Conservation (phyloP, 2,329 filamentous ascomycete genomes). For the Trichophyton benhamiae region DNA sequence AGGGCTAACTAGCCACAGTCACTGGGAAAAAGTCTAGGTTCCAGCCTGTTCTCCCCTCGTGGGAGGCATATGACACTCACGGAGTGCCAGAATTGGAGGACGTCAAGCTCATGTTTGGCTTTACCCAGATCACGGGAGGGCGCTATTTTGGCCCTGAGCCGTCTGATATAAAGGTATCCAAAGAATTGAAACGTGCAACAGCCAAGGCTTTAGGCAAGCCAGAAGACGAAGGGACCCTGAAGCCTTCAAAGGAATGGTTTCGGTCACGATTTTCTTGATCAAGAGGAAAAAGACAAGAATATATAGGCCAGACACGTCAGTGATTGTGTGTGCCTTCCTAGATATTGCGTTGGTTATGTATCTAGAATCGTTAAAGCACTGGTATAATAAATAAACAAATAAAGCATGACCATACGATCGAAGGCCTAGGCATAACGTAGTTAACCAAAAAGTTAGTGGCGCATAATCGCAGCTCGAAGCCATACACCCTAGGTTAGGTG, state of each 20-base stretch:
- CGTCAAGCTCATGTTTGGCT: conserved; percentile 28
- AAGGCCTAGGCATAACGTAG: no score
- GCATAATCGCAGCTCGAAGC: no score
- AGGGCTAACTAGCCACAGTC: conserved; percentile 1
- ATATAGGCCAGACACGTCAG: no score
- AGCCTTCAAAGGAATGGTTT: not conserved
- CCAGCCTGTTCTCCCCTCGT: conserved; percentile 20
- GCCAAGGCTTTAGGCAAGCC: not conserved
- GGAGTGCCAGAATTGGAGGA: conserved; percentile 24
- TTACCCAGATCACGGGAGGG: conserved; percentile 23
- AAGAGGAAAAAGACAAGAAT: no score
- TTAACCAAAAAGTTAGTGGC: no score
- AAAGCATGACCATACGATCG: no score
- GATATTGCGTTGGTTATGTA: no score
- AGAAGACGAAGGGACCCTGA: not conserved
- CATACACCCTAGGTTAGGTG: no score
- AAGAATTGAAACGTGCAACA: not conserved
- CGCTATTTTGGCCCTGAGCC: not conserved
- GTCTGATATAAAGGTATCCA: not conserved
- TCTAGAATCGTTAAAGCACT: no score
- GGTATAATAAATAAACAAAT: no score
- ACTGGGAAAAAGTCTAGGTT: conserved; percentile 25
- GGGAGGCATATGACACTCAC: conserved; percentile 24
- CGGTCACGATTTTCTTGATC: not conserved
- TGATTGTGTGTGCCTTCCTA: no score